Evolutionary conservation across 2,329 filamentous ascomycete genomes (phyloP), one percentile per base, ranked within the genome.

Genomic region (Claviceps humidiphila): DNA sequence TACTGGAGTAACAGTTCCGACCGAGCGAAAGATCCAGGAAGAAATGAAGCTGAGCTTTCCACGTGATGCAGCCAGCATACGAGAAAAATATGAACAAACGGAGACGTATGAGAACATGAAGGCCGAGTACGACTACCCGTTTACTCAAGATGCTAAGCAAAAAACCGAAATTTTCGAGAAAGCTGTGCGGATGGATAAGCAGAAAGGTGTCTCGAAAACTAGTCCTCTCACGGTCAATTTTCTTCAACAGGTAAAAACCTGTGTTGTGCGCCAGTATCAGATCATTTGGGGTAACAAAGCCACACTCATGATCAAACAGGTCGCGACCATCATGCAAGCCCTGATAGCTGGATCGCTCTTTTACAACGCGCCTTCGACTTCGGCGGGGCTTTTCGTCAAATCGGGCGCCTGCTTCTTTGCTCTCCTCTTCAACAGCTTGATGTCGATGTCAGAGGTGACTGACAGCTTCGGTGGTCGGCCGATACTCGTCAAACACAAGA

Each of bases 261-360:
- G 76, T 51, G 63, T 83, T 14, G 65, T 63, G 20, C 74, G 83
- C 4, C 81, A 85, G 56, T 85, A 84, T 55, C 79, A 84, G 57
- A 80, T 85, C 30, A 59, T 85, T 1, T 78, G 75, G 71, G 81
- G 81, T 42, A 81, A 85, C 63, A 82, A 81, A 57, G 71, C 76
- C 0, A 81, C 79, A 0, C 78, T 84, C 41, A 57, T 81, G 55
- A 80, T 84, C 65, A 83, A 82, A 60, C 80, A 84, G 57, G 64
- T 71, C 5, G 73, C 75, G 0, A 81, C 76, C 1, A 59, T 85
- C 7, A 58, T 72, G 0, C 78, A 84, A 58, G 80, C 82, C 0
- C 64, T 87, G 5, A 77, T 86, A 53, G 71, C 75, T 1, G 82
- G 82, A 6, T 85, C 81, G 0, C 71, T 86, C 3, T 87, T 87